Percentiles rank a stretch among this genome's conserved stretches.
Conservation (phyloP, 305 asterid genomes). For the Solanum hybrid region DNA sequence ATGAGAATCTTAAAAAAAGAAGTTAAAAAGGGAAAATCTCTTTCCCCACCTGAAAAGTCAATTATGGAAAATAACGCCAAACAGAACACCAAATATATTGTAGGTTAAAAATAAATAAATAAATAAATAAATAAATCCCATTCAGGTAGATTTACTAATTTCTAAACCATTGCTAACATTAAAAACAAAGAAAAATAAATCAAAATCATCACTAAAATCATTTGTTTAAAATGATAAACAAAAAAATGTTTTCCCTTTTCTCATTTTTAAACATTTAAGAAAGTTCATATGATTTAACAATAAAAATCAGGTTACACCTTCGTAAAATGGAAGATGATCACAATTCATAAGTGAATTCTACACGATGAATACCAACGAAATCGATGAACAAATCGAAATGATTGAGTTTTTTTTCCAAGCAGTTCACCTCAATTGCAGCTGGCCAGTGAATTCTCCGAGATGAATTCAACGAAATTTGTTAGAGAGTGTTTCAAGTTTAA, state of each 20-base stretch:
- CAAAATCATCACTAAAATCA: not conserved
- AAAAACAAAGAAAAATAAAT: no score
- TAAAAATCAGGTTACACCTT: not conserved
- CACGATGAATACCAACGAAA: not conserved
- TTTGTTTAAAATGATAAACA: not conserved
- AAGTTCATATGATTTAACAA: not conserved
- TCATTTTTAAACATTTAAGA: not conserved
- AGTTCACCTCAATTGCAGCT: not conserved
- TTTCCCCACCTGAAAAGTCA: not conserved
- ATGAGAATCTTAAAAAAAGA: no score
- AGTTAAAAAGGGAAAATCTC: no score
- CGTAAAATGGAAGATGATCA: not conserved
- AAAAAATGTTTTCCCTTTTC: no score
- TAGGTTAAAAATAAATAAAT: not conserved
- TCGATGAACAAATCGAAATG: not conserved
- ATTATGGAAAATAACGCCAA: not conserved
- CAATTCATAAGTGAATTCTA: not conserved
- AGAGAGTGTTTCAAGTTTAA: not conserved
- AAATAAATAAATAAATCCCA: not conserved
- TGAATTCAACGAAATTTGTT: no score
- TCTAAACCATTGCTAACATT: not conserved
- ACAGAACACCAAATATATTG: not conserved
- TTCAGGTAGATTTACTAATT: not conserved
- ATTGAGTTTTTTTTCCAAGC: not conserved
- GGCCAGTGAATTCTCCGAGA: no score